Evolutionary conservation across 129 eudicot genomes (phyloP).

Genomic region (Helichrysum umbraculigerum): DNA sequence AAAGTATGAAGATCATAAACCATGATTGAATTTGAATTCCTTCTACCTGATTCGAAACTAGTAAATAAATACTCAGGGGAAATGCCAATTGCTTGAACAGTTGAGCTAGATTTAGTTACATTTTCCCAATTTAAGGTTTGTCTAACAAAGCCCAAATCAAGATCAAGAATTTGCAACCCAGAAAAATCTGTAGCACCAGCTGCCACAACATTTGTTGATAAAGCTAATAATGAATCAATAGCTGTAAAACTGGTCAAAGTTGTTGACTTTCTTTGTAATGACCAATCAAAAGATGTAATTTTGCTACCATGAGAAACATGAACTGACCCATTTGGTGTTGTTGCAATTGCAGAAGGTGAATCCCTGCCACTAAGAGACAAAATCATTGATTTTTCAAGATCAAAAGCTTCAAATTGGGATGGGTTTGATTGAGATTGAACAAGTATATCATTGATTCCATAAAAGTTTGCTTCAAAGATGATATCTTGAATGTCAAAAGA

Average conservation of each 20-base stretch:
- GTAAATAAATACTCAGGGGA: slow-evolving; percentile 62
- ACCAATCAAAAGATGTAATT: slow-evolving; percentile 92
- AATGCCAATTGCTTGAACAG: slow-evolving; percentile 77
- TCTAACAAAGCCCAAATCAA: slow-evolving; percentile 59
- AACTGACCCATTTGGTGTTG: slow-evolving; percentile 67
- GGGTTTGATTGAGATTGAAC: slow-evolving; percentile 68
- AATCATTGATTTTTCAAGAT: slow-evolving; percentile 54
- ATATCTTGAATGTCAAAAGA: slow-evolving; percentile 70
- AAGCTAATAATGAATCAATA: slow-evolving; percentile 67
- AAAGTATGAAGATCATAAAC: slow-evolving; percentile 63
- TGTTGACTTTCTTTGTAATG: slow-evolving; percentile 67
- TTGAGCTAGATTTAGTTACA: slow-evolving; percentile 80
- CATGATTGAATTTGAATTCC: slow-evolving; percentile 80
- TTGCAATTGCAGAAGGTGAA: slow-evolving; percentile 62
- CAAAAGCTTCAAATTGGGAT: slow-evolving; percentile 71
- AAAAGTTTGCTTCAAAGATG: slow-evolving; percentile 61
- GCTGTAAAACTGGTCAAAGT: slow-evolving; percentile 70
- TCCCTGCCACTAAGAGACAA: slow-evolving; percentile 72
- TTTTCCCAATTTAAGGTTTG: slow-evolving; percentile 79
- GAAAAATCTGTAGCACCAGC: slow-evolving; percentile 94
- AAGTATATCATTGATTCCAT: slow-evolving; percentile 63
- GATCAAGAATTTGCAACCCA: slow-evolving; percentile 78
- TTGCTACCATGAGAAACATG: slow-evolving; percentile 87
- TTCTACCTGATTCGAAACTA: slow-evolving; percentile 77
- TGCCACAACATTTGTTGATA: slow-evolving; percentile 55